phyloP scores from a whole-genome alignment of 257 asterid species.

The Datura wrightii region DNA sequence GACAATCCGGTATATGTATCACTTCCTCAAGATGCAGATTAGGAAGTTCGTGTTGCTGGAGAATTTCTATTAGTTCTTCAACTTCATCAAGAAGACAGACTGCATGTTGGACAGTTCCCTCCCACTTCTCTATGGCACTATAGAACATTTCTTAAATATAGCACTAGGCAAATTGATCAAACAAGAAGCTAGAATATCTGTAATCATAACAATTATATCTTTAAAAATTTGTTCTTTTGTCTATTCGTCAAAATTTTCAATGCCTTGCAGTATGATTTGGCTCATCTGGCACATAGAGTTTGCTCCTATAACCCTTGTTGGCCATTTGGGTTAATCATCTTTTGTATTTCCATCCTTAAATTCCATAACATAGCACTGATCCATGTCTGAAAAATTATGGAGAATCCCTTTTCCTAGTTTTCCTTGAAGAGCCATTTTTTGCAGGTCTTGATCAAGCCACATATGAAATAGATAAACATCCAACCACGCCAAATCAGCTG shows the following conservation, averaged over 20 bases:
- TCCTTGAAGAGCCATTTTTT: neutral
- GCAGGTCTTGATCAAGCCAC: neutral
- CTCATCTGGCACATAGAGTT: neutral
- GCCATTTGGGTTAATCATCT: neutral
- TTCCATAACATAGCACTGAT: neutral
- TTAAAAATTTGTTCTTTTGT: neutral
- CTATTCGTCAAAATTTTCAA: neutral
- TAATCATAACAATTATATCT: too few relatives aligned
- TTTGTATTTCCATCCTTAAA: neutral
- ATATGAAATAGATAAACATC: neutral
- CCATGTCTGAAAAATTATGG: neutral
- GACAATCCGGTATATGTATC: too few relatives aligned
- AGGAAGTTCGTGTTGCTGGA: neutral
- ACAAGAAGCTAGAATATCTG: neutral
- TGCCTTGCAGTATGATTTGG: neutral
- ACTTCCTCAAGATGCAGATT: too few relatives aligned
- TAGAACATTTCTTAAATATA: neutral
- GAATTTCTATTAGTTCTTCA: neutral
- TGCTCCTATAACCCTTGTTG: neutral
- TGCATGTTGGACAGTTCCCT: neutral
- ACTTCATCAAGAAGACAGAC: neutral
- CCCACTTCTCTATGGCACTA: neutral
- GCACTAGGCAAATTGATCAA: neutral
- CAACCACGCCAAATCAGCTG: neutral
- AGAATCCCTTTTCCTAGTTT: neutral